Evolutionary conservation across 176 grass and related monocot genomes (phyloP).

Genomic region (Puya raimondii): DNA sequence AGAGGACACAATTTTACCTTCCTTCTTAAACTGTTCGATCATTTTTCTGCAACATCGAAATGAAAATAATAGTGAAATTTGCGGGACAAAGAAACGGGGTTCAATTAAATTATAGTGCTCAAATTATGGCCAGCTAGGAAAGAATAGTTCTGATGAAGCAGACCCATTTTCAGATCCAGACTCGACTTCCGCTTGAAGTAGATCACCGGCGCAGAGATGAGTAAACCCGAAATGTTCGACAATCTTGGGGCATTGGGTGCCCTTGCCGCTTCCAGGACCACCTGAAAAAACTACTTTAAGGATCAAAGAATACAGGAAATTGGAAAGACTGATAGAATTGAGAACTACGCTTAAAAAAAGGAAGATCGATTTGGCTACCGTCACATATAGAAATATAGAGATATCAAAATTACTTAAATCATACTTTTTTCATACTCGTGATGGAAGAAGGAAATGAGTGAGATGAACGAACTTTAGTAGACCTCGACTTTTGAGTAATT

Average conservation of each 20-base stretch:
- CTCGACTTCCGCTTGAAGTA: not conserved
- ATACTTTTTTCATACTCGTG: too few species aligned
- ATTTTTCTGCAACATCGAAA: slow-evolving; percentile 9
- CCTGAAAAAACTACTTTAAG: not conserved
- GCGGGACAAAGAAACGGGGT: not conserved
- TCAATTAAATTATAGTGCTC: not conserved
- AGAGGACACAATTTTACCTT: slow-evolving; percentile 24
- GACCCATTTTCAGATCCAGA: slow-evolving; percentile 10
- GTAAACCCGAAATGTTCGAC: slow-evolving; percentile 7
- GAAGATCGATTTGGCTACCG: too few species aligned
- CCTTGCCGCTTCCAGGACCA: slow-evolving; percentile 5
- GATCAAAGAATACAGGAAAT: not conserved
- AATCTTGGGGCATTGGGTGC: slow-evolving; percentile 6
- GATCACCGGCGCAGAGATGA: slow-evolving; percentile 7
- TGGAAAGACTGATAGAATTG: not conserved
- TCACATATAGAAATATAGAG: too few species aligned
- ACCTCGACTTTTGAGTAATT: too few species aligned
- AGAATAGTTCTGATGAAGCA: not conserved
- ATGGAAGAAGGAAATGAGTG: too few species aligned
- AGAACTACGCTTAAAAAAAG: not conserved
- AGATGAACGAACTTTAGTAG: too few species aligned
- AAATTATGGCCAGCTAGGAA: not conserved
- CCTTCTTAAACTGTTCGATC: slow-evolving; percentile 19
- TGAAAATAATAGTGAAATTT: not conserved
- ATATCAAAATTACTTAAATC: too few species aligned